Percentiles rank a stretch among this genome's conserved stretches.
phyloP scores from a whole-genome alignment of 1,284 basidiomycete genomes.

The Apiotrichum veenhuisii region DNA sequence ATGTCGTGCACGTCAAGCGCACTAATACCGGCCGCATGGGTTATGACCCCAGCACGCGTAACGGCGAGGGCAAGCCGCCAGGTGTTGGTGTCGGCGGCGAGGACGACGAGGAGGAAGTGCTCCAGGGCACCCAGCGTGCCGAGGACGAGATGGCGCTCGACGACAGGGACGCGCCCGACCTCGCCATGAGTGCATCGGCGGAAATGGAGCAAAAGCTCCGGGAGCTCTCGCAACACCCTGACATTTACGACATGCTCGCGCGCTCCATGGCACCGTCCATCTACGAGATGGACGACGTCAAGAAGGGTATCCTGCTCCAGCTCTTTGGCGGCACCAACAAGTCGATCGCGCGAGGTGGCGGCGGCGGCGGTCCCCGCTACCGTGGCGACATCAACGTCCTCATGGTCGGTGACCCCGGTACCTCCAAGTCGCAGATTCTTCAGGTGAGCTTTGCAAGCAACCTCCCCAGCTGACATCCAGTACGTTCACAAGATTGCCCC shows the following conservation, averaged over 20 bases:
- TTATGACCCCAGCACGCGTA: conserved; percentile 75
- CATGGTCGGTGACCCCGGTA: conserved; percentile 96
- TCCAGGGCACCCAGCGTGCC: conserved; percentile 26
- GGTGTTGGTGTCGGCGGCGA: conserved; percentile 81
- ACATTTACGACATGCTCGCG: conserved; percentile 83
- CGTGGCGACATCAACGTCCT: conserved; percentile 97
- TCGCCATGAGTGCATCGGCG: conserved; percentile 47
- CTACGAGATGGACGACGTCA: conserved; percentile 98
- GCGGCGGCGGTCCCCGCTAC: conserved; percentile 90
- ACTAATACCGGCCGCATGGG: conserved; percentile 68
- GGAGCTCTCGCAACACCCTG: conserved; percentile 67
- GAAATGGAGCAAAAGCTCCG: conserved; percentile 61
- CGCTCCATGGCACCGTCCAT: conserved; percentile 88
- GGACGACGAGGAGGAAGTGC: conserved; percentile 62
- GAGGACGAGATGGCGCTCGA: conserved; percentile 43
- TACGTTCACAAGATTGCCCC: conserved; percentile 99
- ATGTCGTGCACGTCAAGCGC: conserved; percentile 87
- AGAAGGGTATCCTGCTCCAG: conserved; percentile 94
- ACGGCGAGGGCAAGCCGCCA: conserved; percentile 54
- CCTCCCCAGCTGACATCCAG: conserved; percentile 49
- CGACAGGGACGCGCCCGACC: conserved; percentile 53
- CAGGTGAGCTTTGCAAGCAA: conserved; percentile 57
- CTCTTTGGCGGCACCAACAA: conserved; percentile 98
- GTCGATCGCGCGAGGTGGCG: conserved; percentile 84
- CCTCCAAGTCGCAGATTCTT: conserved; percentile 92